Base-by-base conservation (phyloP, 805 yeast species). In the Saccharomycopsis schoenii region DNA sequence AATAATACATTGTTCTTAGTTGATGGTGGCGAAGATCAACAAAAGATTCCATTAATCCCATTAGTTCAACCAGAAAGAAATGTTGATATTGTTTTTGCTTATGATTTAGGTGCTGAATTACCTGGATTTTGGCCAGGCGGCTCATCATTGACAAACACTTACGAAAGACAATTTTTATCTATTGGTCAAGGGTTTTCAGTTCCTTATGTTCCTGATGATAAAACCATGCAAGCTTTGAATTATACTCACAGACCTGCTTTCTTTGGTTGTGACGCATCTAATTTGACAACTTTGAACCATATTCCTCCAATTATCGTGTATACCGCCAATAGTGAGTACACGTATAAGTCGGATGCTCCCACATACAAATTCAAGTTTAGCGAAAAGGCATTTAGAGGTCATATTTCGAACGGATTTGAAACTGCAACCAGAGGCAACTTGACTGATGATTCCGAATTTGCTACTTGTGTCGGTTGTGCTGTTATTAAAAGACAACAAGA, bases 381-480 rank as follows among this genome's bases (percentile, higher is more conserved):
- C 1, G 79, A 79, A 47, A 76, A 76, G 0, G 88, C 85, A 66
- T 81, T 83, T 65, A 71, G 75, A 52, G 76, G 79, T 0, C 80
- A 88, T 76, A 80, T 89, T 60, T 72, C 76, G 66, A 90, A 89
- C 70, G 96, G 96, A 11, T 87, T 82, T 69, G 89, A 88, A 67
- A 78, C 81, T 14, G 80, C 85, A 12, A 77, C 92, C 1, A 80
- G 85, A 68, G 77, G 78, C 62, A 89, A 89, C 70, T 73, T 83
- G 42, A 86, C 96, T 11, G 69, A 85, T 25, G 94, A 88, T 66
- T 70, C 74, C 2, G 83, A 87, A 50, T 89, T 87, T 84, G 75
- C 81, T 42, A 80, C 84, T 6, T 89, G 96, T 75, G 78, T 89
- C 56, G 89, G 88, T 2, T 89, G 96, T 77, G 96, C 96, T 10